These are phyloP conservation scores for Punctularia strigosozonata DNA, from an alignment of 768 basidiomycete genomes.

Conservation along the genomic window DNA sequence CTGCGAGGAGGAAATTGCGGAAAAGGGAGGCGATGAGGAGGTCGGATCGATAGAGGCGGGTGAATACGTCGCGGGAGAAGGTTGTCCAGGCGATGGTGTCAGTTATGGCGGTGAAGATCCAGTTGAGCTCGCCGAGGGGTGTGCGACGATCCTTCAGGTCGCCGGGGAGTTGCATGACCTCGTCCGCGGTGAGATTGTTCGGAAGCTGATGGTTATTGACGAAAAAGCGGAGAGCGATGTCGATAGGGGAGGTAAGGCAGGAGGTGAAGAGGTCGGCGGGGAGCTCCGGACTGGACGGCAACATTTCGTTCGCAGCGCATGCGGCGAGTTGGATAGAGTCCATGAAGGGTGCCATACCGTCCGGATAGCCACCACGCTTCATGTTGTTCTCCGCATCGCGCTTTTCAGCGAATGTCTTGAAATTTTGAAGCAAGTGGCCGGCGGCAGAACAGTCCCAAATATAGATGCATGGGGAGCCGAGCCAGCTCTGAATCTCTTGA, in stretches of 20 bases:
- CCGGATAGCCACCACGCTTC: slow-evolving; percentile 49
- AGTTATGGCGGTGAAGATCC: slow-evolving; percentile 98
- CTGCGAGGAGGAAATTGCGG: slow-evolving; percentile 93
- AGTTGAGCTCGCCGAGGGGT: slow-evolving; percentile 95
- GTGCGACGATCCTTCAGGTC: slow-evolving; percentile 95
- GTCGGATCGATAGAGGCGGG: slow-evolving; percentile 88
- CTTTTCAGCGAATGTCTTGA: slow-evolving; percentile 66
- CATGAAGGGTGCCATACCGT: slow-evolving; percentile 56
- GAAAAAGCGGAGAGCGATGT: slow-evolving; percentile 91
- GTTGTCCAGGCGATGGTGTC: slow-evolving; percentile 99
- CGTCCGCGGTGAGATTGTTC: slow-evolving; percentile 70
- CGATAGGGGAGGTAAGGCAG: slow-evolving; percentile 95
- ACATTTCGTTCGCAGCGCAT: slow-evolving; percentile 80
- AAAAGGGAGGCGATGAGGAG: slow-evolving; percentile 93
- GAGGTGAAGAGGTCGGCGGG: slow-evolving; percentile 97
- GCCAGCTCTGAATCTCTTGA: slow-evolving; percentile 86
- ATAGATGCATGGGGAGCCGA: slow-evolving; percentile 91
- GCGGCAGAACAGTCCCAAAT: slow-evolving; percentile 99
- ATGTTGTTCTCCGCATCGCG: slow-evolving; percentile 57
- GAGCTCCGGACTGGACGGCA: slow-evolving; percentile 92
- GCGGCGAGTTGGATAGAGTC: slow-evolving; percentile 93
- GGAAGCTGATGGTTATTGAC: slow-evolving; percentile 84
- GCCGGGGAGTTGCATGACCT: slow-evolving; percentile 92
- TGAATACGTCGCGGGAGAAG: slow-evolving; percentile 88
- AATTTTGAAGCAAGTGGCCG: slow-evolving; percentile 85